Conservation (phyloP, 192 early-diverging fungal species). For the Phycomyces blakesleeanus region DNA sequence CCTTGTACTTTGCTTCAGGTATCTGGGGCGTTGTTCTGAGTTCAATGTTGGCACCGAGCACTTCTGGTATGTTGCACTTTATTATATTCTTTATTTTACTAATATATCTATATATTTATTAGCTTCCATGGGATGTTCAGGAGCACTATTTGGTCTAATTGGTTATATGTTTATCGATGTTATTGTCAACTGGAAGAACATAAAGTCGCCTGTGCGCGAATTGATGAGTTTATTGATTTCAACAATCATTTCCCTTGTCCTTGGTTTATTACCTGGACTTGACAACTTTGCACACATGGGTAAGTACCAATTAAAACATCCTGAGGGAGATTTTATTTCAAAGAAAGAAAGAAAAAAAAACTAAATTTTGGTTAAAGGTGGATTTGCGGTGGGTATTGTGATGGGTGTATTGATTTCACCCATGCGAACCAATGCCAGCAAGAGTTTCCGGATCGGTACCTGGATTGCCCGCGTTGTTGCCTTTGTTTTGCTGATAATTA, state of each 20-base stretch:
- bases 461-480: constrained; percentile 36
- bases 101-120: neutral
- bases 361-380: constrained; percentile 8
- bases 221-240: constrained; percentile 62
- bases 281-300: constrained; percentile 88
- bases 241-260: constrained; percentile 62
- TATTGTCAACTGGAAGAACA: constrained; percentile 72
- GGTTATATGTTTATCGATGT: constrained; percentile 77
- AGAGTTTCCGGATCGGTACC: constrained; percentile 25
- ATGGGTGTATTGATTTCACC: constrained; percentile 17
- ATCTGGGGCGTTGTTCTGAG: constrained; percentile 77
- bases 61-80: constrained; percentile 35
- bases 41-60: constrained; percentile 51
- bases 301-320: constrained; percentile 29
- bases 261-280: constrained; percentile 69
- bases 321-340: too few species aligned
- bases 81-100: too few species aligned
- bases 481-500: constrained; percentile 36
- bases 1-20: constrained; percentile 63
- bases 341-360: neutral
- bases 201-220: constrained; percentile 63
- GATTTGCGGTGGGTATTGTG: constrained; percentile 17
- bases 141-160: constrained; percentile 66
- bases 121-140: constrained; percentile 58
- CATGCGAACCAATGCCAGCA: constrained; percentile 16